phyloP scores from a whole-genome alignment of 257 asterid species.

The Fraxinus pennsylvanica region DNA sequence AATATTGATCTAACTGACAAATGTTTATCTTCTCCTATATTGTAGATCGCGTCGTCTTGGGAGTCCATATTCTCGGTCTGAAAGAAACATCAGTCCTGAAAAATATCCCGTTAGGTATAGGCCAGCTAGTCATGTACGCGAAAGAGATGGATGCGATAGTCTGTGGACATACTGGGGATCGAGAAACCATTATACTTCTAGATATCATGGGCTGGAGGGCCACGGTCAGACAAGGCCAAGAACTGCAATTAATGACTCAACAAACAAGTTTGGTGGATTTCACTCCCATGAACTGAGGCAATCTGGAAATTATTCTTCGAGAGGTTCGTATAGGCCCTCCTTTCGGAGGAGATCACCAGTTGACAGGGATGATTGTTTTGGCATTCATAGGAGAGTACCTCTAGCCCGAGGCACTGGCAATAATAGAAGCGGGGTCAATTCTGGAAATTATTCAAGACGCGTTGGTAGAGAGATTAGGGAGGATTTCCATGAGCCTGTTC shows the following conservation, averaged over 20 bases:
- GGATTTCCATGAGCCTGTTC: conserved; percentile 38
- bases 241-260: conserved; percentile 32
- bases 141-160: conserved; percentile 45
- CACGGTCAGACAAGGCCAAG: conserved; percentile 50
- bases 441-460: conserved; percentile 47
- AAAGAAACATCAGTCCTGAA: conserved; percentile 51
- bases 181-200: conserved; percentile 45
- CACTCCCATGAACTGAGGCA: conserved; percentile 48
- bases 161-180: conserved; percentile 56
- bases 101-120: conserved; percentile 51
- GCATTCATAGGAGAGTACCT: conserved; percentile 43
- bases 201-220: conserved; percentile 45
- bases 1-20: background rate
- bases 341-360: conserved; percentile 53
- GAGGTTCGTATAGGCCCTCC: conserved; percentile 45
- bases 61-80: conserved; percentile 45
- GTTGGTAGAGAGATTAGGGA: conserved; percentile 47
- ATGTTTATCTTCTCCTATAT: background rate
- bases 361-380: conserved; percentile 53
- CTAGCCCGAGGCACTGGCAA: conserved; percentile 37
- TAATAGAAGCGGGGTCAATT: conserved; percentile 42
- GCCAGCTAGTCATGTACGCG: conserved; percentile 39
- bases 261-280: conserved; percentile 44
- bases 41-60: conserved; percentile 45
- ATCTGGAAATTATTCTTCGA: conserved; percentile 40